These are phyloP conservation scores for Vinca major DNA, from an alignment of 305 asterid genomes.

Conservation along the genomic window DNA sequence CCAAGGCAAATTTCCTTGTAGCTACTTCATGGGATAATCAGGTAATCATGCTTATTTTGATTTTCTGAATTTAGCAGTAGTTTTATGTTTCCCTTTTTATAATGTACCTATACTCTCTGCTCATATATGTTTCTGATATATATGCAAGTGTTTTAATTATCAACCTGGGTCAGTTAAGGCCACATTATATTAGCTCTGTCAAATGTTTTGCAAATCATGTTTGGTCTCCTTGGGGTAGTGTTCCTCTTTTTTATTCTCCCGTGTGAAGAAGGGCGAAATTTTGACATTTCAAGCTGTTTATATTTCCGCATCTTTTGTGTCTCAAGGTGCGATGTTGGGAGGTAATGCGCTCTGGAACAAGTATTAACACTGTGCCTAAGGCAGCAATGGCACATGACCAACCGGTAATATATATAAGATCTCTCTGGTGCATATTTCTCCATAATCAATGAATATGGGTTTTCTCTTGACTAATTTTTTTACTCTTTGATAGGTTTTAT, in stretches of 20 bases:
- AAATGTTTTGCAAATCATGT: background rate
- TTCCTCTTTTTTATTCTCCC: background rate
- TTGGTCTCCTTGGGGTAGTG: background rate
- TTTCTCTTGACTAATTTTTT: slow-evolving; percentile 6
- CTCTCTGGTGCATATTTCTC: background rate
- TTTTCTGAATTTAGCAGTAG: background rate
- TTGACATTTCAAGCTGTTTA: background rate
- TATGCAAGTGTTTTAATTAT: too few relatives aligned
- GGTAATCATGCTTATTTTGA: slow-evolving; percentile 19
- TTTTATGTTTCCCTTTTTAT: background rate
- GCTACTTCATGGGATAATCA: slow-evolving; percentile 62
- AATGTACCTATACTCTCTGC: background rate
- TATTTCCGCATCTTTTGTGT: background rate
- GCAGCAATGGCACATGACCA: slow-evolving; percentile 39
- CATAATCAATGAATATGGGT: slow-evolving; percentile 7
- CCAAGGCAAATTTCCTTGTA: slow-evolving; percentile 42
- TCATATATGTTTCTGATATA: background rate
- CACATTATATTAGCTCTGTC: background rate
- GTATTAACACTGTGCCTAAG: slow-evolving; percentile 29
- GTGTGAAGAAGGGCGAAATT: background rate
- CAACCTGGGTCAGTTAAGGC: too few relatives aligned
- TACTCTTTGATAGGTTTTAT: slow-evolving; percentile 54
- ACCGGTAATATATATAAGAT: slow-evolving; percentile 25
- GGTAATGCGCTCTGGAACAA: slow-evolving; percentile 32
- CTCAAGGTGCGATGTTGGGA: slow-evolving; percentile 47